Evolutionary conservation across 2,329 filamentous ascomycete species (phyloP), one percentile per base, ranked within the genome.

Genomic region (Neodidymelliopsis sp.): DNA sequence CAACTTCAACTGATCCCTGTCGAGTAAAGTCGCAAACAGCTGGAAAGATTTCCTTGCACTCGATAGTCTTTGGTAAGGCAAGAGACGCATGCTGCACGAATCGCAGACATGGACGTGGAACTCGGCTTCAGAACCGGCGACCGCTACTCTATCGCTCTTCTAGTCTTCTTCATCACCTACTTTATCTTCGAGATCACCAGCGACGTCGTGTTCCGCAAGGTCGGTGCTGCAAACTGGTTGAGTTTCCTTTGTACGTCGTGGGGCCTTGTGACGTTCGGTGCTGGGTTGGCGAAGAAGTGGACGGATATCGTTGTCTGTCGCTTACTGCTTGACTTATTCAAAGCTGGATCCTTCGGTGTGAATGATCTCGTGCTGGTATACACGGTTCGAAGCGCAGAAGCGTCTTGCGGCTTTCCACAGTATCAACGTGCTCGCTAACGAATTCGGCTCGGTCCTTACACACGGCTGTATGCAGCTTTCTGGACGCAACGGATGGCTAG

Each of bases 81-180:
- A 15, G n/a, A 55, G 54, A 56, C 56, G n/a, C 52, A 49, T 19
- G 58, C 56, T 12, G 67, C 66, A 15, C 59, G 60, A 12, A 73
- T 78, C 16, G 77, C 76, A 6, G 77, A 77, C 18, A 79, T 80
- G 77, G 67, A 71, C 8, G 58, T 66, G 9, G 77, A 80, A 45
- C 66, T 80, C 18, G 40, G 60, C 4, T 71, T 79, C 47, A 64
- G 63, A 10, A 74, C 76, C 9, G 70, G 71, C 28, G 47, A 54
- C 51, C 67, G 80, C 49, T 82, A 81, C 58, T 76, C 74, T 3
- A 73, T 78, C 54, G 67, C 75, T 1, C 61, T 82, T 7, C 73
- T 80, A 6, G 75, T 83, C 11, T 83, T 82, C 70, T 81, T 81
- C 61, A 71, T 81, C 30, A 74, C 73, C 18, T 80, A 82, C 59